A percentile compares a stretch with the other conserved stretches of the same genome.
phyloP scores from a whole-genome alignment of 23 red algal species.

The Rhodosorus marinus region DNA sequence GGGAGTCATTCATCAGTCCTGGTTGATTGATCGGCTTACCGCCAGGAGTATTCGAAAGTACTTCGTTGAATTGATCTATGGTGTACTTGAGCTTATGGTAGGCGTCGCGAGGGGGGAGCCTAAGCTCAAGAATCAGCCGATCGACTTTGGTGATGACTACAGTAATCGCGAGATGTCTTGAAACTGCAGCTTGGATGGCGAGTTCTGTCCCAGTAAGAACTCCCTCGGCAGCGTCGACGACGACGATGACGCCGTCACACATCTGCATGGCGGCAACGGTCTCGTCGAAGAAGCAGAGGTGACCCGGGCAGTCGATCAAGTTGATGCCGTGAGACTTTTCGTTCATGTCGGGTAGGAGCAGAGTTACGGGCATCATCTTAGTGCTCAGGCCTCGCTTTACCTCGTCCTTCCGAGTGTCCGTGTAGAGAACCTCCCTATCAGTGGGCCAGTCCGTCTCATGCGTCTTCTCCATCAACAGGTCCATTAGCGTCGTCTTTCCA shows the following conservation, averaged over 20 bases:
- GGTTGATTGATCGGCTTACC: too few relatives aligned
- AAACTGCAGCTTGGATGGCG: constrained; percentile 16
- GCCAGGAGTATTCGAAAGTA: too few relatives aligned
- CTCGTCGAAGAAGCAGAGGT: constrained; percentile 81
- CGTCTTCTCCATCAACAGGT: constrained; percentile 51
- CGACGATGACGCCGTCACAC: constrained; percentile 52
- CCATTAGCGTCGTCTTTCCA: constrained; percentile 75
- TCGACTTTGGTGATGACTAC: constrained; percentile 86
- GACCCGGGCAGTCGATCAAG: constrained; percentile 74
- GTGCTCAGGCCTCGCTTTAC: constrained; percentile 43
- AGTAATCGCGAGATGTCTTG: constrained; percentile 31
- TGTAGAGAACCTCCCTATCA: constrained; percentile 21
- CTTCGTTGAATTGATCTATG: constrained; percentile 39
- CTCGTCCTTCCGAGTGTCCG: constrained; percentile 86
- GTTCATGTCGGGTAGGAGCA: constrained; percentile 16
- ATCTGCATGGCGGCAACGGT: constrained; percentile 37
- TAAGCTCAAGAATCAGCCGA: constrained; percentile 62
- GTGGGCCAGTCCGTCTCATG: constrained; percentile 20
- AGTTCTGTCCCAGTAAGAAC: constrained; percentile 71
- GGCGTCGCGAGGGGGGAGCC: constrained; percentile 55
- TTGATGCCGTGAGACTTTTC: constrained; percentile 47
- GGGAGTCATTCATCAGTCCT: too few relatives aligned
- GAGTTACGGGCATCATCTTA: constrained; percentile 26
- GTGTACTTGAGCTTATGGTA: constrained; percentile 80
- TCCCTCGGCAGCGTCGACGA: constrained; percentile 86